phyloP scores from a whole-genome alignment of 495 filamentous ascomycete species.

The Penicillium turbatum region DNA sequence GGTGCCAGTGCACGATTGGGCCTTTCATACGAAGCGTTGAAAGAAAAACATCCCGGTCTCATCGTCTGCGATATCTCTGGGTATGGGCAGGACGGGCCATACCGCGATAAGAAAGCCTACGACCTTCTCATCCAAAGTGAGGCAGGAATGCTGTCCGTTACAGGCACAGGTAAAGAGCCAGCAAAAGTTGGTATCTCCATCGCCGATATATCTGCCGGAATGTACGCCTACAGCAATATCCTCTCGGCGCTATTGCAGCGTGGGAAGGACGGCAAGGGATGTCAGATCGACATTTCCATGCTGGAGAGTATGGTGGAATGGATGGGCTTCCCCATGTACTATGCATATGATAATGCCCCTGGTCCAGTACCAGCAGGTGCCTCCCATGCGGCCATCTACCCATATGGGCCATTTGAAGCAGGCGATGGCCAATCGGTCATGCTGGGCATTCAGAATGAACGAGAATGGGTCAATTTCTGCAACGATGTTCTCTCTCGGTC shows the following conservation, averaged over 20 bases:
- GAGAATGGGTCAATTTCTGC: conserved; percentile 50
- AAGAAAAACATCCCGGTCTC: conserved; percentile 36
- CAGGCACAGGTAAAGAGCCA: conserved; percentile 42
- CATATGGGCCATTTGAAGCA: conserved; percentile 50
- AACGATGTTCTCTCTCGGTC: conserved; percentile 30
- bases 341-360: conserved; percentile 38
- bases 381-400: conserved; percentile 49
- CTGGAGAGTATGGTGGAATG: conserved; percentile 52
- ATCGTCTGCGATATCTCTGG: conserved; percentile 53
- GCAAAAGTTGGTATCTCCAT: conserved; percentile 51
- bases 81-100: conserved; percentile 48
- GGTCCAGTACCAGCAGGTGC: conserved; percentile 42
- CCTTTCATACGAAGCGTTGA: conserved; percentile 39
- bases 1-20: conserved; percentile 46
- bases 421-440: conserved; percentile 46
- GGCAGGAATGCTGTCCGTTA: conserved; percentile 48
- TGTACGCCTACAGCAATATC: conserved; percentile 49
- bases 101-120: conserved; percentile 53
- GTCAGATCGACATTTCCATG: conserved; percentile 50
- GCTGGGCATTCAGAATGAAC: conserved; percentile 52
- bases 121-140: conserved; percentile 54
- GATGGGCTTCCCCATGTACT: conserved; percentile 55
- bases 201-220: conserved; percentile 49
- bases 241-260: conserved; percentile 47
- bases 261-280: conserved; percentile 38